Conservation (phyloP, 2,329 filamentous ascomycete genomes). For the Xylaria sp. region DNA sequence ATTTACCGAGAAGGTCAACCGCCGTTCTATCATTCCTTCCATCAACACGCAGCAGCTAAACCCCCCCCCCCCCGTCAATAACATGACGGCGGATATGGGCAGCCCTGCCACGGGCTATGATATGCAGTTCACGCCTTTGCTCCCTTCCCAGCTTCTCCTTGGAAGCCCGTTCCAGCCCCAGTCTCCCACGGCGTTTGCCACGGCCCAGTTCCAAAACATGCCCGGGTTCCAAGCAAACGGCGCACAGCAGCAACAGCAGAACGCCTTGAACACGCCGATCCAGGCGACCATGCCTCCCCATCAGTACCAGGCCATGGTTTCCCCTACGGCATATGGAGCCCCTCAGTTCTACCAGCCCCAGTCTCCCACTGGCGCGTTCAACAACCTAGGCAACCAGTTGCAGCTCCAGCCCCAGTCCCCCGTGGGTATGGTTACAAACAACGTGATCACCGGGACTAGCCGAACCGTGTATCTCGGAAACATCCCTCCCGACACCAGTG, state of each 20-base stretch:
- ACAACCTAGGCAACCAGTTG: conserved; percentile 54
- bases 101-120: conserved; percentile 87
- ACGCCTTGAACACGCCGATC: conserved; percentile 66
- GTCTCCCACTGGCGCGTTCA: conserved; percentile 76
- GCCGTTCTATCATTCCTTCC: conserved; percentile 78
- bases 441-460: conserved; percentile 82
- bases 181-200: conserved; percentile 82
- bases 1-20: conserved; percentile 81
- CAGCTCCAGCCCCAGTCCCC: conserved; percentile 64
- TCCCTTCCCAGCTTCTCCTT: conserved; percentile 89
- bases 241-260: conserved; percentile 39
- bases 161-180: conserved; percentile 96
- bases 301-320: conserved; percentile 78
- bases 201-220: conserved; percentile 85
- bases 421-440: conserved; percentile 68
- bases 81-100: conserved; percentile 66
- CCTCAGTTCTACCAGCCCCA: conserved; percentile 80
- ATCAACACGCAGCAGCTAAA: conserved; percentile 78
- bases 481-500: conserved; percentile 94
- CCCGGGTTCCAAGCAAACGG: conserved; percentile 57
- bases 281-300: conserved; percentile 75
- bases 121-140: conserved; percentile 96
- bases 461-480: conserved; percentile 96
- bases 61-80: conserved; percentile 42
- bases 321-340: conserved; percentile 75